Evolutionary conservation across 768 basidiomycete genomes (phyloP).

Genomic region (Suillus alpinus): DNA sequence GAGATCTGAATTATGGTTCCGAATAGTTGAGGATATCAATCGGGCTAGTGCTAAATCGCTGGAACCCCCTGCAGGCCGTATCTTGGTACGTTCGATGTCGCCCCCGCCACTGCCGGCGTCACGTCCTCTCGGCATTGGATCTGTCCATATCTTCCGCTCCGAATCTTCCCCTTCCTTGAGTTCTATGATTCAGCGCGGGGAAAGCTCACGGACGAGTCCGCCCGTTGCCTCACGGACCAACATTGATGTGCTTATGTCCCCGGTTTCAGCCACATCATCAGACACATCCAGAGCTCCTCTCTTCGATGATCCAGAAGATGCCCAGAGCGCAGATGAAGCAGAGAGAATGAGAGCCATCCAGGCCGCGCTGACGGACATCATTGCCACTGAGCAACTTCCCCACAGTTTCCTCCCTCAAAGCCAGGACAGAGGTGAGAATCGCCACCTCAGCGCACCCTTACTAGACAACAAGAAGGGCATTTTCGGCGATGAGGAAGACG

Average conservation of each 20-base stretch:
- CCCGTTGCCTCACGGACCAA: conserved; percentile 37
- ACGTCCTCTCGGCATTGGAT: conserved; percentile 15
- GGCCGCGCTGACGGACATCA: conserved; percentile 93
- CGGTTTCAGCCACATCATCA: conserved; percentile 48
- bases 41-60: conserved; percentile 16
- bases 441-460: conserved; percentile 8
- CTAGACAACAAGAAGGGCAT: conserved; percentile 27
- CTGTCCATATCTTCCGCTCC: conserved; percentile 27
- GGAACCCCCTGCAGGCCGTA: background rate
- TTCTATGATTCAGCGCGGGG: conserved; percentile 17
- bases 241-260: conserved; percentile 83
- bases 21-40: conserved; percentile 73
- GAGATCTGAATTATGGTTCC: conserved; percentile 88
- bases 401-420: conserved; percentile 15
- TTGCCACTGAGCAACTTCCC: conserved; percentile 72
- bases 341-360: conserved; percentile 95
- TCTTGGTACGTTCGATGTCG: conserved; percentile 9
- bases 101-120: conserved; percentile 13
- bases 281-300: conserved; percentile 68
- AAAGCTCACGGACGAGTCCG: conserved; percentile 14
- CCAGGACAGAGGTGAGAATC: conserved; percentile 8
- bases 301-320: conserved; percentile 78
- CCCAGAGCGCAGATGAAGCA: conserved; percentile 57
- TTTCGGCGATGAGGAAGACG: conserved; percentile 37
- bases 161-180: conserved; percentile 36